phyloP scores from a whole-genome alignment of 2,329 filamentous ascomycete genomes.

The Saccharata proteae region DNA sequence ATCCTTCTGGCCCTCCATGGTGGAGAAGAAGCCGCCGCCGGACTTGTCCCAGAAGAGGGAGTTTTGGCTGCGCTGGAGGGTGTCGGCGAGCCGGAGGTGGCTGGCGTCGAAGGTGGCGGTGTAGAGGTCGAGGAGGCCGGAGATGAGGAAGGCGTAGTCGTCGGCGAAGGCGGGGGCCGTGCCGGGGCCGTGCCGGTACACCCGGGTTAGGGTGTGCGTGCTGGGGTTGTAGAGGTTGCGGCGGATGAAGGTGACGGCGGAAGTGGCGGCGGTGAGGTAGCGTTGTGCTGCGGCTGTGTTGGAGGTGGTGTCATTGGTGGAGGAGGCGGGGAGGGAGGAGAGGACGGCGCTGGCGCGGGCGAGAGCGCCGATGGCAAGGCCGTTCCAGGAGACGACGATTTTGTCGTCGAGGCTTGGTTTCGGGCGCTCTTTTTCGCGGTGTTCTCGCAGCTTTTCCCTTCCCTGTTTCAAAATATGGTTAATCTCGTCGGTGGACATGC shows the following conservation, averaged over 20 bases:
- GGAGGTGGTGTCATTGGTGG: conserved; percentile 26
- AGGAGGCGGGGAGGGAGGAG: too few species aligned
- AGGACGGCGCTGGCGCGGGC: conserved; percentile 61
- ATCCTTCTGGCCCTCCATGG: conserved; percentile 48
- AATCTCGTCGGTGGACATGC: conserved; percentile 57
- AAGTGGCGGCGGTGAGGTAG: conserved; percentile 55
- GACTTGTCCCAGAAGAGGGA: conserved; percentile 61
- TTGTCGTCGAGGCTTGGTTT: conserved; percentile 78
- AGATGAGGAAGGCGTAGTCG: conserved; percentile 83
- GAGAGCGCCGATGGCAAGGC: conserved; percentile 74
- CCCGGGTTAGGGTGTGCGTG: conserved; percentile 54
- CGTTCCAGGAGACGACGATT: conserved; percentile 78
- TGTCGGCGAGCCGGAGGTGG: conserved; percentile 70
- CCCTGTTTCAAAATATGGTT: conserved; percentile 54
- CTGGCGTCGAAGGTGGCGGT: conserved; percentile 65
- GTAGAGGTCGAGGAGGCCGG: conserved; percentile 73
- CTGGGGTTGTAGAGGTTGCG: conserved; percentile 57
- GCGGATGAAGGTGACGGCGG: conserved; percentile 61
- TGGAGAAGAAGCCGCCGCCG: conserved; percentile 59
- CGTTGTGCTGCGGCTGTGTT: conserved; percentile 44
- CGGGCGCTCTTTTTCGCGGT: conserved; percentile 62
- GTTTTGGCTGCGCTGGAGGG: conserved; percentile 67
- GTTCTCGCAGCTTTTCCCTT: conserved; percentile 53
- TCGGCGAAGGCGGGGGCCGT: conserved; percentile 70
- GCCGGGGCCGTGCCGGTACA: conserved; percentile 58